Evolutionary conservation across 2,329 filamentous ascomycete species (phyloP), one percentile per base, ranked within the genome.

Genomic region (Aspergillus melleus): DNA sequence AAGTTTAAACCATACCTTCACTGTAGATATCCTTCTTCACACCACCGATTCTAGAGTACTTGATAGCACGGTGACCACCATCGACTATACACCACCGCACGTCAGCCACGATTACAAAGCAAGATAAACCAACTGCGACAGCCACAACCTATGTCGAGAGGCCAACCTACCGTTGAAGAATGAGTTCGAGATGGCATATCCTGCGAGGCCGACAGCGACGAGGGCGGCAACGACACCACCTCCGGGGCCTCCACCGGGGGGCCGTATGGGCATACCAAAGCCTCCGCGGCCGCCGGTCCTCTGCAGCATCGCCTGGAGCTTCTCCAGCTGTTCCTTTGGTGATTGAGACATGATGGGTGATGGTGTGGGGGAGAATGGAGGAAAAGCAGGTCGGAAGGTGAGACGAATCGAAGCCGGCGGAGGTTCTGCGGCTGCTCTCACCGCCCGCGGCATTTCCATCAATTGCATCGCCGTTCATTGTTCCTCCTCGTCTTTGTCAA

Each of bases 1-100:
- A 62, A 42, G 16, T 44, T 10, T 47, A 20, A 29, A 49, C 49
- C 62, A 65, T 79, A 92, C 94, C 95, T 92, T 99, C 95, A 70
- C 72, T 84, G 82, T 96, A 99, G 77, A 99, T 99, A 74, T 98
- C 92, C 81, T 93, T 93, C 84, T 91, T 89, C 58, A 99, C 94
- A 83, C 95, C 95, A 72, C 87, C 91, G 79, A 96, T 72, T 76
- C 93, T 89, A 70, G 90, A 92, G 82, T 99, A 99, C 80, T 99
- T 99, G 85, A 99, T 99, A 66, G 95, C 95, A 75, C 95, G 89
- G 79, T 98, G 95, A 81, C 95, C 95, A 88, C 95, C 95, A 74
- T 99, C 95, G 71, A 99, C 95, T 88, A 54, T 9, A 63, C 57
- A n/a, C 19, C 44, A 14, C 5, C 19, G 19, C 44, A 47, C 26